These are phyloP conservation scores for Collybiopsis confluens DNA, from an alignment of 768 basidiomycete genomes.

Conservation along the genomic window DNA sequence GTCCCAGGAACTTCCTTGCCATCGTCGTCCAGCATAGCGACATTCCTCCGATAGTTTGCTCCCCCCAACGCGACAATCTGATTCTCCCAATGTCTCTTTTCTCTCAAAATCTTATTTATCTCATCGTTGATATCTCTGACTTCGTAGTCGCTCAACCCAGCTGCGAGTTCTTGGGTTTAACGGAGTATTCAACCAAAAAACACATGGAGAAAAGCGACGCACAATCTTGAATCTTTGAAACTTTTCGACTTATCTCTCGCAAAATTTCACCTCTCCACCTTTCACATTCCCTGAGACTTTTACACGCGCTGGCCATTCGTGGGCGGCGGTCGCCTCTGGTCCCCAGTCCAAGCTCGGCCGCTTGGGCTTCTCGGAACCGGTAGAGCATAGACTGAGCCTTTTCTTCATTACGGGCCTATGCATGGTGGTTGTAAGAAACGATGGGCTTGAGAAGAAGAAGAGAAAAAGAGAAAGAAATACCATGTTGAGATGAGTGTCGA, in stretches of 20 bases:
- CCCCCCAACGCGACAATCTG: constrained; percentile 95
- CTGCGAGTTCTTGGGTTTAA: constrained; percentile 33
- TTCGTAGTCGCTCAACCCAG: constrained; percentile 92
- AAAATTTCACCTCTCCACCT: constrained; percentile 95
- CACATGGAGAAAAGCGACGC: constrained; percentile 22
- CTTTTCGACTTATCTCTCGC: constrained; percentile 91
- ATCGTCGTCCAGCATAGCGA: constrained; percentile 91
- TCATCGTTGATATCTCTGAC: constrained; percentile 95
- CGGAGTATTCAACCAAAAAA: not conserved
- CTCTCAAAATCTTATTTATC: constrained; percentile 92
- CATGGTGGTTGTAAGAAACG: no score
- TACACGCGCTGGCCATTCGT: constrained; percentile 87
- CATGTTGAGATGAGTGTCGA: no score
- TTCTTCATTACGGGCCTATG: constrained; percentile 94
- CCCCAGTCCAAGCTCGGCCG: constrained; percentile 89
- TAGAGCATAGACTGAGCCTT: constrained; percentile 95
- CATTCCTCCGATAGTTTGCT: constrained; percentile 92
- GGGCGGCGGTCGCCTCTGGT: constrained; percentile 83
- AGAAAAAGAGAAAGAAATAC: constrained; percentile 17
- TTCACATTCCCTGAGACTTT: constrained; percentile 90
- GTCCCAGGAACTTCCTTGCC: constrained; percentile 96
- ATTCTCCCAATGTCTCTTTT: constrained; percentile 97
- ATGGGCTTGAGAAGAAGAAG: constrained; percentile 17
- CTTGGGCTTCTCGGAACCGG: constrained; percentile 95
- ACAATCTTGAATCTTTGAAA: constrained; percentile 98